Base-by-base conservation (phyloP, 2,329 filamentous ascomycete species). In the Cyphellophora europaea region DNA sequence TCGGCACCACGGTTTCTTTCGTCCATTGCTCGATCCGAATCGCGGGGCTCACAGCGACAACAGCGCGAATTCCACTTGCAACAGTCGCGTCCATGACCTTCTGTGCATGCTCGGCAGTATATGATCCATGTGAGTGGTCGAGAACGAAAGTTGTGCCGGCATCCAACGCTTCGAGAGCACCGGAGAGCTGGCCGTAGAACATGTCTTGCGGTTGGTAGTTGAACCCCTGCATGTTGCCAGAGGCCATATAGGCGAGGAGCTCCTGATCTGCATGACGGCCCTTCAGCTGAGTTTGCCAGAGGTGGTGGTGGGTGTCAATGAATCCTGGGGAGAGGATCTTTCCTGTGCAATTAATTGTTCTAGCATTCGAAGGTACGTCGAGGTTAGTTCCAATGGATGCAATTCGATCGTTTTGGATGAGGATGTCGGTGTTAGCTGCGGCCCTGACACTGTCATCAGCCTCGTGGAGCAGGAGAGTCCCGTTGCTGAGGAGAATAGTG, bases 251-350 rank as follows among this genome's bases (percentile, higher is more conserved):
- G 11, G 62, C 51, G 2, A 66, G 28, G 15, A 67, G 41, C 5
- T 53, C 46, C 5, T 67, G 39, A 35, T 63, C 48, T 1, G 52
- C 52, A 51, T 61, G 58, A 18, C 53, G 44, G 5, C 58, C 57
- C 37, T 59, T 62, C 29, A 59, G 41, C 28, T 57, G 51, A 1
- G 57, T 59, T 41, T 66, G 60, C 62, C 62, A 67, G 6, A 62
- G 45, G 45, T 68, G 65, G 30, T 59, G 41, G 28, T 56, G 50
- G n/a, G 51, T 56, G 30, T 53, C 46, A 13, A 56, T 45, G 44
- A 53, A 55, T 8, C 53, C 54, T 2, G 54, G 54, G 29, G 47
- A 51, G 21, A 52, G 36, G 15, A 49, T 43, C 36, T 50, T 56
- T 10, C 48, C 46, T 23, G 44, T 51, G 19, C 58, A 64, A 37